Conservation (phyloP, 257 asterid species). For the Phtheirospermum japonicum region DNA sequence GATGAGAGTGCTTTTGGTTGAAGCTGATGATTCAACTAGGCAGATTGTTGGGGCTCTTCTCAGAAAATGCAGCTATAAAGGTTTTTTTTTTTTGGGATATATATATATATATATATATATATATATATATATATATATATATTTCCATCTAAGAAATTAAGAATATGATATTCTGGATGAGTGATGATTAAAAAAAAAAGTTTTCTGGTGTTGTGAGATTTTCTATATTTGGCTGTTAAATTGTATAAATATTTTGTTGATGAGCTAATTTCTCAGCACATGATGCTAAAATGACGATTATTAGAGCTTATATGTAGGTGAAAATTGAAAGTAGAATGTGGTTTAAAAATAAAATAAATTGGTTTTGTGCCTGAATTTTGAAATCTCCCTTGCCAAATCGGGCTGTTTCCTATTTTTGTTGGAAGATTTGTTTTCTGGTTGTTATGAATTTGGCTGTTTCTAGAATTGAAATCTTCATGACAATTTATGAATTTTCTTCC, state of each 20-base stretch:
- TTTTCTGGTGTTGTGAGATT: too few species aligned
- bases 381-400: not conserved
- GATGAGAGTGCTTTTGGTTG: conserved; percentile 78
- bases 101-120: too few species aligned
- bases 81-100: conserved; percentile 33
- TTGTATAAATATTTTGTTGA: too few species aligned
- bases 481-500: not conserved
- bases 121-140: too few species aligned
- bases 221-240: too few species aligned
- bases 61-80: conserved; percentile 88
- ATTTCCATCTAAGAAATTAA: too few species aligned
- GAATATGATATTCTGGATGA: not conserved
- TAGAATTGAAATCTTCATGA: not conserved
- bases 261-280: too few species aligned
- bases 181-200: not conserved
- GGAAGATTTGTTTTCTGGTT: too few species aligned
- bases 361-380: not conserved
- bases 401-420: too few species aligned
- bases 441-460: not conserved
- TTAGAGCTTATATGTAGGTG: not conserved
- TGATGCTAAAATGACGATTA: not conserved
- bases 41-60: conserved; percentile 90
- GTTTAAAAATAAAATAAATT: not conserved
- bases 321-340: too few species aligned
- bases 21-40: conserved; percentile 87